Evolutionary conservation across 768 basidiomycete genomes (phyloP), one percentile per base, ranked within the genome.

Genomic region (Terana coerulea): DNA sequence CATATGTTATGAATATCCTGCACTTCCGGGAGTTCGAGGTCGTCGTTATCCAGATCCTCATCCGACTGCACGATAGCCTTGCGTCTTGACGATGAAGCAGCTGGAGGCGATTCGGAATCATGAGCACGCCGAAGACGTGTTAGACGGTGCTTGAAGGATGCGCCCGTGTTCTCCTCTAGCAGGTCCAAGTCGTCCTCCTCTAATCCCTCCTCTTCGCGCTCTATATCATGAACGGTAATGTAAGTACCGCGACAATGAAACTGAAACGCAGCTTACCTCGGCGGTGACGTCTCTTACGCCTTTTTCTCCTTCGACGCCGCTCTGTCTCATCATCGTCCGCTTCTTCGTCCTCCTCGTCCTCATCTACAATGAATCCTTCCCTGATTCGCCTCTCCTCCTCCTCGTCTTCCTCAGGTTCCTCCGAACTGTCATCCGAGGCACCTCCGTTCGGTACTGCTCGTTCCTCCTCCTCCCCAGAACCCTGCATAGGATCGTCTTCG

Each of bases 331-430:
- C 76, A 17, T 80, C 81, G 12, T 78, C 81, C 1, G 81, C 83
- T 0, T 82, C 87, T 3, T 87, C 89, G 0, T 92, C 91, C 6
- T 92, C 92, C 53, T 95, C 91, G 8, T 89, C 86, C 50, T 87
- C 89, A 51, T 89, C 89, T 7, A 94, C 93, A 60, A 98, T 97
- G 64, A 98, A 97, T 0, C 91, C 94, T 44, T 94, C 89, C 45
- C 83, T 74, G 50, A 97, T 82, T 51, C 80, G 75, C 51, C 80
- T 78, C 60, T 75, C 87, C 71, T 93, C 93, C 55, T 95, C 95
- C 60, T 84, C 88, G 63, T 95, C 93, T 42, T 95, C 93, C 31
- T 95, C 91, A 30, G 81, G 86, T 63, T 93, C 89, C 61, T 91
- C 91, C 39, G 90, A 92, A 66, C 90, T 92, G 68, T 93, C 90